These are phyloP conservation scores for Arabidopsis lyrata DNA, from an alignment of 441 rosid genomes.

Conservation along the genomic window DNA sequence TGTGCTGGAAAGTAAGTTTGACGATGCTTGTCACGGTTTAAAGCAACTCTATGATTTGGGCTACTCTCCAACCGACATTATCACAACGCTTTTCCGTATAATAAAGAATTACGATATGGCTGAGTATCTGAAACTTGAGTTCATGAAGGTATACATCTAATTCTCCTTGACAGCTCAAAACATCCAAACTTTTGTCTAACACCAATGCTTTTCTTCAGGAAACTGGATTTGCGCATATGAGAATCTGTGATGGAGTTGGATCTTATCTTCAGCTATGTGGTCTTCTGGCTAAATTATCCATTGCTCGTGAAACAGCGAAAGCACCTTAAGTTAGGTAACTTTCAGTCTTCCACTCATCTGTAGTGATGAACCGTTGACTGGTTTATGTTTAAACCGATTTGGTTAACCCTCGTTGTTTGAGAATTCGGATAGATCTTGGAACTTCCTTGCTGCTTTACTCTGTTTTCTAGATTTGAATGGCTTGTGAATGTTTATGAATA, in stretches of 20 bases:
- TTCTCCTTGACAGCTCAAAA: slow-evolving; percentile 13
- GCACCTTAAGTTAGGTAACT: slow-evolving; percentile 51
- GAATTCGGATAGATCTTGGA: slow-evolving; percentile 19
- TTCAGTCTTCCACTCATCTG: slow-evolving; percentile 4
- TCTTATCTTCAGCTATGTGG: slow-evolving; percentile 95
- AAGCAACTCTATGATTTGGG: slow-evolving; percentile 93
- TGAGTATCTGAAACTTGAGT: slow-evolving; percentile 89
- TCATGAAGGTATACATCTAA: slow-evolving; percentile 75
- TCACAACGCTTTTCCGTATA: slow-evolving; percentile 89
- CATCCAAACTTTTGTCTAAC: background rate
- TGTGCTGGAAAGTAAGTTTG: slow-evolving; percentile 85
- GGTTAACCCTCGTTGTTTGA: slow-evolving; percentile 4
- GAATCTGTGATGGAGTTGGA: slow-evolving; percentile 96
- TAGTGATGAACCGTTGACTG: slow-evolving; percentile 14
- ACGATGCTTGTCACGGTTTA: slow-evolving; percentile 82
- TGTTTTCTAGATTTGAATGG: slow-evolving; percentile 25
- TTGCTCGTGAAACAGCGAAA: slow-evolving; percentile 79
- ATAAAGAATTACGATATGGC: slow-evolving; percentile 93
- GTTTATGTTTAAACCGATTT: slow-evolving; percentile 28
- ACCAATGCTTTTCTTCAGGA: slow-evolving; percentile 58
- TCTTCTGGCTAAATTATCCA: slow-evolving; percentile 83
- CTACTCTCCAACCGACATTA: slow-evolving; percentile 95
- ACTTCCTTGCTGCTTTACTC: background rate
- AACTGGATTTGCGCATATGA: slow-evolving; percentile 97
- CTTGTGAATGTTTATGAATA: slow-evolving; percentile 36